A percentile compares a stretch with the other conserved stretches of the same genome.
phyloP scores from a whole-genome alignment of 257 asterid genomes.

The Gardenia jasminoides region DNA sequence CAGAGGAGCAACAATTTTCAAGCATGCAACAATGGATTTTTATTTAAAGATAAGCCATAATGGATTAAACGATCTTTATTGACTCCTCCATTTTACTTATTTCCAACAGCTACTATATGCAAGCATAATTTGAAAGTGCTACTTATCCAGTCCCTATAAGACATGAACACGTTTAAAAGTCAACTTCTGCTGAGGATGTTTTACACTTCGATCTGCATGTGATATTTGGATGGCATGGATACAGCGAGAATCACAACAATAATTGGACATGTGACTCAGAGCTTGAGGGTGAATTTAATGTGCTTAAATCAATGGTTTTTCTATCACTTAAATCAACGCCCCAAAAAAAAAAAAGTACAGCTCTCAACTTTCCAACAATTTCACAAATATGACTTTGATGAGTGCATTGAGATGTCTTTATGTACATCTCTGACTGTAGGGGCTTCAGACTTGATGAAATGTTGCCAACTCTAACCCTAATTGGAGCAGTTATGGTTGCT shows the following conservation, averaged over 20 bases:
- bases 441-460: not conserved
- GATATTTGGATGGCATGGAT: not conserved
- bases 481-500: not conserved
- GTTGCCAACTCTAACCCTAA: not conserved
- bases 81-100: not conserved
- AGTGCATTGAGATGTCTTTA: not conserved
- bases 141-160: not conserved
- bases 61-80: not conserved
- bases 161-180: not conserved
- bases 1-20: not conserved
- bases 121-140: not conserved
- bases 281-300: not conserved
- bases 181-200: not conserved
- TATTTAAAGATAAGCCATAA: not conserved
- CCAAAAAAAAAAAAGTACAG: not conserved
- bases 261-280: not conserved
- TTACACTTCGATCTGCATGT: not conserved
- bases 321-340: not conserved
- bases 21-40: not conserved
- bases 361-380: not conserved
- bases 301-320: not conserved
- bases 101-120: not conserved
- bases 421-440: not conserved
- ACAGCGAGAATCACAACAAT: not conserved
- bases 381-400: not conserved